Evolutionary conservation across 352 stramenopile genomes (phyloP).

Genomic region (Blastocystis sp.): DNA sequence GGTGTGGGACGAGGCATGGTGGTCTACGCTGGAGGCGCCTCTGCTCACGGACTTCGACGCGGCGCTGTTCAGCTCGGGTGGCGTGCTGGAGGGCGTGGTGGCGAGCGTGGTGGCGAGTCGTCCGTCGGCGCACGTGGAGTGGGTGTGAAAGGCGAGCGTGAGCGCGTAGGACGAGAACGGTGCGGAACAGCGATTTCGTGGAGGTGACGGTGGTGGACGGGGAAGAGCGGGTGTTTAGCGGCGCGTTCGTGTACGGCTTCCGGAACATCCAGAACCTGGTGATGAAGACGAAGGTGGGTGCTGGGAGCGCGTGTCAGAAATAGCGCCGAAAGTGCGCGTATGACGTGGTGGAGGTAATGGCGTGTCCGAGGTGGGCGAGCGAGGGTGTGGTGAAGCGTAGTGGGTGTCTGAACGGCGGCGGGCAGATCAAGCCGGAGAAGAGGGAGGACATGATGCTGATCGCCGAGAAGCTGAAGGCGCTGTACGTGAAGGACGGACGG

Average conservation of each 20-base stretch:
- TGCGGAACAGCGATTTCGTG: conserved; percentile 63
- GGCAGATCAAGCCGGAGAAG: conserved; percentile 61
- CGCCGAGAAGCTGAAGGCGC: background rate
- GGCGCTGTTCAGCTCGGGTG: background rate
- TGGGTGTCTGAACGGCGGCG: conserved; percentile 58
- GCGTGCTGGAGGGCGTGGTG: conserved; percentile 15
- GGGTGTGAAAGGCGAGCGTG: background rate
- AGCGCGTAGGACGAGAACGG: conserved; percentile 7
- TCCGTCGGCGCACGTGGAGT: background rate
- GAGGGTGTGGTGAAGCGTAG: background rate
- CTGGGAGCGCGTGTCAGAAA: background rate
- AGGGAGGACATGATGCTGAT: conserved; percentile 59
- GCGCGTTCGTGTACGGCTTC: conserved; percentile 62
- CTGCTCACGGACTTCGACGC: background rate
- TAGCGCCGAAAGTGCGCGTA: conserved; percentile 58
- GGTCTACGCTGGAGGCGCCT: background rate
- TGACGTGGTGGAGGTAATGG: conserved; percentile 63
- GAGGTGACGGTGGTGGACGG: conserved; percentile 18
- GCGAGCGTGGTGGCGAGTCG: background rate
- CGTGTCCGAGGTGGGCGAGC: conserved; percentile 40
- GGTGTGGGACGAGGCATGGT: background rate
- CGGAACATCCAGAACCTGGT: conserved; percentile 66
- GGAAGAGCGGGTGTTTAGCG: conserved; percentile 12
- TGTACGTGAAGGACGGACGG: conserved; percentile 28
- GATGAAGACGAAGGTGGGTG: conserved; percentile 59